Percentiles rank a stretch among this genome's conserved stretches.
Evolutionary conservation across 495 filamentous ascomycete species (phyloP).

Genomic region (Neurospora tetraspora): DNA sequence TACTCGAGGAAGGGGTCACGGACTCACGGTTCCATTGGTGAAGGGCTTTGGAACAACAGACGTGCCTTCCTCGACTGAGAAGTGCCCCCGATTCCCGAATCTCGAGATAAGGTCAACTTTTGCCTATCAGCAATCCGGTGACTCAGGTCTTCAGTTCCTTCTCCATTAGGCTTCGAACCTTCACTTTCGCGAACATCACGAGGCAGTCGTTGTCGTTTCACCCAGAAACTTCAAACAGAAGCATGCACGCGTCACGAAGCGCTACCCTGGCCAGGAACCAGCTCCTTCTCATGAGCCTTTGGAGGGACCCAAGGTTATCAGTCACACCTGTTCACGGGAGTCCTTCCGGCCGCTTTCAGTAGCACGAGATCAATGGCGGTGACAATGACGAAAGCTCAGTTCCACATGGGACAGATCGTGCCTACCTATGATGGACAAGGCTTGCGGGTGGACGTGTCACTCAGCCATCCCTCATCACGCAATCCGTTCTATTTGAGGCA

Average conservation of each 20-base stretch:
- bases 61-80: background rate
- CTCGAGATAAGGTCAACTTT: background rate
- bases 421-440: background rate
- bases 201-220: too few relatives aligned
- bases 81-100: background rate
- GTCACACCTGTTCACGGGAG: background rate
- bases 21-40: background rate
- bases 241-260: background rate
- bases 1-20: background rate
- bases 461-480: background rate
- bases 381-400: background rate
- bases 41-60: background rate
- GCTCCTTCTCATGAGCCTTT: background rate
- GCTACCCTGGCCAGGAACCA: background rate
- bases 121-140: background rate
- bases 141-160: background rate
- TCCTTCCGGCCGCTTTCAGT: background rate
- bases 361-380: background rate
- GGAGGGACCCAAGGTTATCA: background rate
- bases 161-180: background rate
- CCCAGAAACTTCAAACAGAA: too few relatives aligned
- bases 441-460: background rate
- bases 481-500: background rate
- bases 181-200: background rate
- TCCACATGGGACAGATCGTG: background rate